Conservation (phyloP, 1,284 basidiomycete species). For the Microbotryum violaceum region DNA sequence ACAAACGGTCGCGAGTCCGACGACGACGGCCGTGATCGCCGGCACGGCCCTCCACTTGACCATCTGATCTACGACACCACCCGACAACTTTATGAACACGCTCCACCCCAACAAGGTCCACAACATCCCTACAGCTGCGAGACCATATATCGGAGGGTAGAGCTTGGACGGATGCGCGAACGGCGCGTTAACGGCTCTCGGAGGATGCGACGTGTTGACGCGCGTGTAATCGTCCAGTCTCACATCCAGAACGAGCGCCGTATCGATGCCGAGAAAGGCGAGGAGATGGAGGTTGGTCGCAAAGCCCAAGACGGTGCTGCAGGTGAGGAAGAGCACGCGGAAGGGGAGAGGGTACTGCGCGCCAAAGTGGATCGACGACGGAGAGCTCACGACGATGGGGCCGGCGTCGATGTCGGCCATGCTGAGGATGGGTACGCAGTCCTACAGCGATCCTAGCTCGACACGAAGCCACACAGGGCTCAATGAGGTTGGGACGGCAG, state of each 20-base stretch:
- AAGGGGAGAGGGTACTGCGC: constrained; percentile 69
- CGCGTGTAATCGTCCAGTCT: constrained; percentile 12
- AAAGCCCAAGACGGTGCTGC: constrained; percentile 67
- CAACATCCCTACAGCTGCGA: constrained; percentile 15
- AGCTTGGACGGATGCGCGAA: constrained; percentile 33
- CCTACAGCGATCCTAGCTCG: too few relatives aligned
- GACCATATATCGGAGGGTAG: constrained; percentile 33
- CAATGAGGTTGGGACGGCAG: too few relatives aligned
- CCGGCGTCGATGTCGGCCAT: constrained; percentile 16
- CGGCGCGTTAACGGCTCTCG: constrained; percentile 2
- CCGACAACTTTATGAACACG: constrained; percentile 19
- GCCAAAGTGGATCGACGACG: constrained; percentile 42
- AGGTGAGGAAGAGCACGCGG: constrained; percentile 63
- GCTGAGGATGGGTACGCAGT: not conserved
- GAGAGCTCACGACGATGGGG: not conserved
- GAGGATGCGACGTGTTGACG: not conserved
- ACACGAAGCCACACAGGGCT: too few relatives aligned
- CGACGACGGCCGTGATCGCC: constrained; percentile 16
- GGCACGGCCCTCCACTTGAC: constrained; percentile 17
- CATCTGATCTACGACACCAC: constrained; percentile 12
- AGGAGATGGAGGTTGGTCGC: constrained; percentile 81
- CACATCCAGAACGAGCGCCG: constrained; percentile 53
- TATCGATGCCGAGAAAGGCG: constrained; percentile 64
- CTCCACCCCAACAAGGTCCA: constrained; percentile 30
- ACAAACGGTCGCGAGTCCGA: constrained; percentile 15